Percentiles rank a stretch among this genome's conserved stretches.
These are phyloP conservation scores for Pseudozyma tsukubaensis DNA, from an alignment of 1,284 basidiomycete species.

Conservation along the genomic window DNA sequence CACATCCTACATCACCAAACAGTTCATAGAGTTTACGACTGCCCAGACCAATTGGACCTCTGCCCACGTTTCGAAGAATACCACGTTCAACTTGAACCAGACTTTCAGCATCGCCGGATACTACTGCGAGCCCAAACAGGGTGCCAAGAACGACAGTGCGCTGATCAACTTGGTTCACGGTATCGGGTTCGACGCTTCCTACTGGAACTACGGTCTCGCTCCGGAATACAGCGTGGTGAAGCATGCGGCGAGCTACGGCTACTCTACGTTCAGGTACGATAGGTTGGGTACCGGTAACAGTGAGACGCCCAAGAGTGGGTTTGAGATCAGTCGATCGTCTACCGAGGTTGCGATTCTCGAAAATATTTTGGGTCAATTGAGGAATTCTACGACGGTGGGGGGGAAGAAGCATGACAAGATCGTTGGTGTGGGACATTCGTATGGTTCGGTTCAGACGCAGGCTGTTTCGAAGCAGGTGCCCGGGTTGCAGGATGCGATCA, in stretches of 20 bases:
- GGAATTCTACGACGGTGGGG: slow-evolving; percentile 39
- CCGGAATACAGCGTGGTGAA: slow-evolving; percentile 43
- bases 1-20: slow-evolving; percentile 43
- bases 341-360: slow-evolving; percentile 69
- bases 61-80: slow-evolving; percentile 18
- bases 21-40: slow-evolving; percentile 35
- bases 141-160: slow-evolving; percentile 17
- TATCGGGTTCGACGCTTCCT: slow-evolving; percentile 50
- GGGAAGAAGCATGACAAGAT: slow-evolving; percentile 37
- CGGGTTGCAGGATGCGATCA: slow-evolving; percentile 63
- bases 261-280: slow-evolving; percentile 67
- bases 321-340: slow-evolving; percentile 66
- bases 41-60: slow-evolving; percentile 40
- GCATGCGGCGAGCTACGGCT: slow-evolving; percentile 51
- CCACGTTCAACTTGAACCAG: slow-evolving; percentile 17
- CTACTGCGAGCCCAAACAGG: slow-evolving; percentile 40
- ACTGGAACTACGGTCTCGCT: slow-evolving; percentile 43
- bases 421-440: slow-evolving; percentile 55
- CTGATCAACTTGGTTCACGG: slow-evolving; percentile 49
- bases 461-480: slow-evolving; percentile 56
- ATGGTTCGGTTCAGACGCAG: slow-evolving; percentile 56
- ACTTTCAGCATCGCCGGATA: slow-evolving; percentile 39
- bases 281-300: slow-evolving; percentile 67
- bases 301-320: slow-evolving; percentile 60
- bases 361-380: slow-evolving; percentile 59